phyloP scores from a whole-genome alignment of 345 rosid species.

The Leavenworthia alabamica region DNA sequence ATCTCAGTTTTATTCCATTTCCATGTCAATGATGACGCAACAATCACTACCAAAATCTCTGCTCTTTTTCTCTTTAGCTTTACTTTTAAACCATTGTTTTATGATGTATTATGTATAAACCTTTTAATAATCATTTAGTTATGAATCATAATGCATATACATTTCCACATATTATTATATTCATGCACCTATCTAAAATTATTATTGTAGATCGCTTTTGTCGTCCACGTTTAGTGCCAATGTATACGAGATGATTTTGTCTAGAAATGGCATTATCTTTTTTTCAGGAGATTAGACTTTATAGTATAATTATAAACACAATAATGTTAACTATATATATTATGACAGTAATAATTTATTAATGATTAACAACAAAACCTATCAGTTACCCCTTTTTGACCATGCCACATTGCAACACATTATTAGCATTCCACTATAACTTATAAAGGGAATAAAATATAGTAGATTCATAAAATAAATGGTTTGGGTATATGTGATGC shows the following conservation, averaged over 20 bases:
- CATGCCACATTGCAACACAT: conserved; percentile 8
- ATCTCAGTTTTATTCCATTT: conserved; percentile 24
- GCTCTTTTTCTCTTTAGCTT: neutral
- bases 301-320: neutral
- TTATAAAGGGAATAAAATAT: neutral
- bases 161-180: neutral
- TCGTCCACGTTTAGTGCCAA: conserved; percentile 11
- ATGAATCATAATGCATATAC: neutral
- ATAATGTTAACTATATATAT: neutral
- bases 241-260: conserved; percentile 11
- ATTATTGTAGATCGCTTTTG: conserved; percentile 10
- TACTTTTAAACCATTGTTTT: neutral
- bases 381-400: conserved; percentile 6
- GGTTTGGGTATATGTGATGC: conserved; percentile 23
- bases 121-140: neutral
- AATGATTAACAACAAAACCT: neutral
- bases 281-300: neutral
- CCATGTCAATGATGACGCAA: conserved; percentile 33
- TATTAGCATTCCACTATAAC: conserved; percentile 10
- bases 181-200: conserved; percentile 10
- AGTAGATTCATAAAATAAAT: neutral
- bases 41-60: conserved; percentile 23
- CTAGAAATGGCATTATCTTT: neutral
- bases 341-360: neutral
- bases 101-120: neutral